Base-by-base conservation (phyloP, 1,139 yeast genomes). In the Williopsis jadinii region DNA sequence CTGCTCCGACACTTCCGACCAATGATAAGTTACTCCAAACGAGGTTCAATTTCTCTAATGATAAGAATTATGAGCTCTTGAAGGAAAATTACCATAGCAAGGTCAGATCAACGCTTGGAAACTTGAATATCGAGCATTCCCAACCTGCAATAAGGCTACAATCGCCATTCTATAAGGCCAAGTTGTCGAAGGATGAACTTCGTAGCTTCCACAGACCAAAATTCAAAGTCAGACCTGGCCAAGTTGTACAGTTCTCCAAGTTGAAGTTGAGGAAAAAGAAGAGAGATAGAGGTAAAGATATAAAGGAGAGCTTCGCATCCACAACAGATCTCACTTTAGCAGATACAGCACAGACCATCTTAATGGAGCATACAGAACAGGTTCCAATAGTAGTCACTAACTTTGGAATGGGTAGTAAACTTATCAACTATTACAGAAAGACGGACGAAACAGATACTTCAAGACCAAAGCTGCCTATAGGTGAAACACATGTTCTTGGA, bases 401-500 rank as follows among this genome's bases (percentile, higher is more conserved):
- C 47, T 86, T 84, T 60, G 99, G 98, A 45, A 94, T 94, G 99
- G 95, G 96, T 9, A 83, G 92, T 31, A 92, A 92, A 59, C 67
- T 94, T 47, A 84, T 94, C 52, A 94, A 94, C 56, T 94, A 94
- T 58, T 94, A 94, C 61, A 72, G 98, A 50, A 90, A 92, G 59
- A 80, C 77, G 48, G 72, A 71, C 45, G 87, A 83, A 12, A 92
- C 85, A 41, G 99, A 94, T 58, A 75, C 78, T 8, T 71, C 84
- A 5, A 76, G 98, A 48, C 98, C 98, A 0, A 90, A 90, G 54
- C 71, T 90, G 9, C 77, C 87, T 2, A 72, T 88, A 35, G 99
- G 99, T 40, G 99, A 94, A 61, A 92, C 98, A 0, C 95, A 86
- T 62, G 96, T 94, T 3, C 68, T 94, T 34, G 97, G 97, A 13